Base-by-base conservation (phyloP, 208 protist genomes). In the Trypanosoma rangeli region DNA sequence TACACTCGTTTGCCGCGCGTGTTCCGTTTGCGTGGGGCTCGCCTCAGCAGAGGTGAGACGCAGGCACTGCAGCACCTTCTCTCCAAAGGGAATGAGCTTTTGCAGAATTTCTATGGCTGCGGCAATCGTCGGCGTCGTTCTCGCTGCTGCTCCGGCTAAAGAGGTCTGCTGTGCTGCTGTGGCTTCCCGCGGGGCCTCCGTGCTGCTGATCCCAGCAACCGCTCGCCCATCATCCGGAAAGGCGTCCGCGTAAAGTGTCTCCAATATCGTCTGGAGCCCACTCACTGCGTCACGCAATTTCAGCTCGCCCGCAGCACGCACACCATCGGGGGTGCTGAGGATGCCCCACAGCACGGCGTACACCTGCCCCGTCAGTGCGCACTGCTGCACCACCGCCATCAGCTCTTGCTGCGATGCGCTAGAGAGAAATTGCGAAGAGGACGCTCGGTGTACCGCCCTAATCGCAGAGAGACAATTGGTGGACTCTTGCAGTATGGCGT, bases 281-380 rank as follows among this genome's bases (percentile, higher is more conserved):
- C 72, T 66, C 1, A 80, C 84, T 39, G 80, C 74, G 20, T 78
- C 68, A 57, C 74, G 39, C 52, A 87, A 54, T 7, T 63, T 50
- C 77, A 89, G 66, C 73, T 89, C 81, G 63, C 35, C 55, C 69
- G 82, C 74, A 33, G 67, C 70, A 49, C 61, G 26, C 24, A 78
- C 81, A 15, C 86, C 86, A 9, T 83, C 69, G 5, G 69, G 54
- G n/a, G 79, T 80, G 44, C 80, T 79, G 44, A 93, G 63, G 64
- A 85, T 74, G 49, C 82, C 75, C 82, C 80, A 90, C 29, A 93
- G 77, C 60, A 83, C 85, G 13, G 80, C 80, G 67, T 89, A 93
- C 48, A 89, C 62, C 73, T 89, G 84, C 26, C 80, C 85, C 8
- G 79, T 63, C 55, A 93, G 39, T 18, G 77, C 81, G 28, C 74